Evolutionary conservation across 2,329 filamentous ascomycete genomes (phyloP).

Genomic region (Fusarium vanettenii): DNA sequence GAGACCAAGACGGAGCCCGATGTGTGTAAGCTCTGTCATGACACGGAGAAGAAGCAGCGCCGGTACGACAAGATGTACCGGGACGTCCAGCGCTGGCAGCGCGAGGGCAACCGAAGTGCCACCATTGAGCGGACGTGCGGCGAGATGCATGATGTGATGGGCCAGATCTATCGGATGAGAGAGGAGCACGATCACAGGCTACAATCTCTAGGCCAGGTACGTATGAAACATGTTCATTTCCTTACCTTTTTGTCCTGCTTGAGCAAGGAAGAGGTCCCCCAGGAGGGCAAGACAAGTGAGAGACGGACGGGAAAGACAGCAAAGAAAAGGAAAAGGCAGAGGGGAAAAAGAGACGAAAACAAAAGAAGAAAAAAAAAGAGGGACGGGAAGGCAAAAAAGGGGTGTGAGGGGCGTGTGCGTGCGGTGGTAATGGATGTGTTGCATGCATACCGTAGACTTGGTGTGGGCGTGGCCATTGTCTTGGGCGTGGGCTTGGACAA

Average conservation of each 20-base stretch:
- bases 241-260: slow-evolving; percentile 1
- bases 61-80: slow-evolving; percentile 79
- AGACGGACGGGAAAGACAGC: background rate
- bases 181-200: slow-evolving; percentile 53
- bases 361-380: slow-evolving; percentile 26
- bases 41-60: slow-evolving; percentile 86
- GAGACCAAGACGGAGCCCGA: slow-evolving; percentile 71
- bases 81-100: slow-evolving; percentile 81
- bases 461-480: slow-evolving; percentile 13
- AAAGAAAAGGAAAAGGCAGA: slow-evolving; percentile 3
- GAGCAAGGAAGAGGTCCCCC: background rate
- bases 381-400: slow-evolving; percentile 29
- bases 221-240: slow-evolving; percentile 15
- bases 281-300: slow-evolving; percentile 1
- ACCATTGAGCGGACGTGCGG: slow-evolving; percentile 77
- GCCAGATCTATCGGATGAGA: slow-evolving; percentile 66
- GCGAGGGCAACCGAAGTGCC: slow-evolving; percentile 78
- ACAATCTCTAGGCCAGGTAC: slow-evolving; percentile 46
- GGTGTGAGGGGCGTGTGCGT: slow-evolving; percentile 34
- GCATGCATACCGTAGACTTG: slow-evolving; percentile 27
- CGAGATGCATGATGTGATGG: slow-evolving; percentile 74
- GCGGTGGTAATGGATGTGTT: slow-evolving; percentile 32
- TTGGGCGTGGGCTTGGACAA: slow-evolving; percentile 16
- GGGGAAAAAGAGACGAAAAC: slow-evolving; percentile 12
- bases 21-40: slow-evolving; percentile 87